Conservation (phyloP, 495 filamentous ascomycete species). For the Aspergillus sclerotioniger region DNA sequence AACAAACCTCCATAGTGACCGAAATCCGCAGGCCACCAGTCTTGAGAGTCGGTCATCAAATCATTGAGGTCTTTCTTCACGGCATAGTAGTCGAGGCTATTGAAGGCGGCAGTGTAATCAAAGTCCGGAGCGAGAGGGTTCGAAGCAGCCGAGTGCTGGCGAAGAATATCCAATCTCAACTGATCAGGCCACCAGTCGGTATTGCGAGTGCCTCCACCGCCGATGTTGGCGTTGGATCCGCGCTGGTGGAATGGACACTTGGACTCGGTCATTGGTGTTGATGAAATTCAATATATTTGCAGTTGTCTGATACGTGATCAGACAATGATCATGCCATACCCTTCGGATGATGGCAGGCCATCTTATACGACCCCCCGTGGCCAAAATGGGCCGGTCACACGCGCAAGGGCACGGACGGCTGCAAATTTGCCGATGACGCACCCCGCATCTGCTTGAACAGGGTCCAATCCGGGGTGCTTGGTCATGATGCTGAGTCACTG, state of each 20-base stretch:
- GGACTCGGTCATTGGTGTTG: constrained; percentile 29
- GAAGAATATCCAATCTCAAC: constrained; percentile 66
- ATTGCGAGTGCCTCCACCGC: constrained; percentile 61
- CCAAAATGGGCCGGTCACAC: too few species aligned
- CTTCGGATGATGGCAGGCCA: too few species aligned
- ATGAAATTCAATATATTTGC: neutral
- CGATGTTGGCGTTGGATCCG: constrained; percentile 47
- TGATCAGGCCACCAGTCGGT: constrained; percentile 68
- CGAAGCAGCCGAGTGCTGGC: constrained; percentile 61
- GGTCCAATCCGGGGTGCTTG: too few species aligned
- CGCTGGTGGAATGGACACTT: constrained; percentile 45
- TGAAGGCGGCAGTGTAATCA: constrained; percentile 67
- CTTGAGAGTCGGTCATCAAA: constrained; percentile 73
- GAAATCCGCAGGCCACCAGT: constrained; percentile 76
- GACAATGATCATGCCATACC: too few species aligned
- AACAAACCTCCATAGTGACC: constrained; percentile 76
- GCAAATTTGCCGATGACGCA: too few species aligned
- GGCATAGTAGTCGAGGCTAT: constrained; percentile 64
- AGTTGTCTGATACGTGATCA: too few species aligned
- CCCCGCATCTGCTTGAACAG: too few species aligned
- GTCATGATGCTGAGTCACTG: too few species aligned
- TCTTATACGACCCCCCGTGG: too few species aligned
- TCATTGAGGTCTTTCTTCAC: constrained; percentile 66
- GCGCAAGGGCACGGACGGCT: too few species aligned
- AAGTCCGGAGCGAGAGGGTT: constrained; percentile 61